Base-by-base conservation (phyloP, 306 rosid species). In the Casuarina cunninghamiana region DNA sequence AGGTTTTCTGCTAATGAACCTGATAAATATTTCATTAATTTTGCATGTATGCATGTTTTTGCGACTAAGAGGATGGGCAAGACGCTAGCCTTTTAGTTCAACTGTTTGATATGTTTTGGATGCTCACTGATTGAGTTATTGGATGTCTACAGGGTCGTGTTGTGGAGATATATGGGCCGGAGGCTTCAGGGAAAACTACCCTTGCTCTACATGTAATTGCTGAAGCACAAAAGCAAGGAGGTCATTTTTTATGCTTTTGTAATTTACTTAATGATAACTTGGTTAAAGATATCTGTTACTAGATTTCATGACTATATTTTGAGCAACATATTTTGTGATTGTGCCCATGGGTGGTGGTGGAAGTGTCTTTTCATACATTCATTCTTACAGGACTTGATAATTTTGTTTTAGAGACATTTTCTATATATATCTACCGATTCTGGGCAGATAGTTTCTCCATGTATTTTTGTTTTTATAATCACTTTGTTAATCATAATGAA, bases 111-210 rank as follows among this genome's bases (percentile, higher is more conserved):
- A 46, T 71, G 66, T 79, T 54, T 74, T 11, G 38, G 13, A 45
- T 75, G 75, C 67, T 71, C 73, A 26, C 83, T 81, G 76, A 32
- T 67, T 85, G 32, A 26, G 32, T 58, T 76, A 8, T 44, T 57
- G 73, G 63, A 67, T 77, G 63, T 82, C 19, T 83, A 71, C 65
- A 94, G 98, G 98, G 98, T 39, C 96, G 96, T 51, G 96, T 94
- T 68, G 96, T 88, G 86, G 97, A 94, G 90, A 89, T 94, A 78
- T 94, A 85, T 65, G 97, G 97, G 69, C 97, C 97, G 37, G 98
- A 94, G 85, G 97, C 97, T 74, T 92, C 98, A 72, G 98, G 97
- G 72, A 92, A 90, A 86, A 90, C 98, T 21, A 94, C 97, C 53
- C 97, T 92, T 77, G 95, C 88, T 66, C 86, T 92, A 57, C 97